Base-by-base conservation (phyloP, 2,329 filamentous ascomycete genomes). In the Paramyrothecium sp. region DNA sequence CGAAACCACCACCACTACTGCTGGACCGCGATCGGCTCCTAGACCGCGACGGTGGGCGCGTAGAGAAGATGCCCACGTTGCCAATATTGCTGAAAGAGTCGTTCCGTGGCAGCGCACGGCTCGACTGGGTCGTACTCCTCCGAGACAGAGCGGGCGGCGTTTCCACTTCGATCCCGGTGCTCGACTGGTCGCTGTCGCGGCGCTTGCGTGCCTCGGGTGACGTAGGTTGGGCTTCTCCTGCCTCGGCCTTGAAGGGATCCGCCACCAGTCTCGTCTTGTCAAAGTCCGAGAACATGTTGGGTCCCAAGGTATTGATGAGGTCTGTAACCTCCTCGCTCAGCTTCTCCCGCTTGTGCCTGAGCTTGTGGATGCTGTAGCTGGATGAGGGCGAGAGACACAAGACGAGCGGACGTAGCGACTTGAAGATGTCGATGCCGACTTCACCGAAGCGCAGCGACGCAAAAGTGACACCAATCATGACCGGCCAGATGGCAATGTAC, bases 361-460 rank as follows among this genome's bases (percentile, higher is more conserved):
- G 83, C 65, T 89, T 89, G 61, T 91, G 85, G 52, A 99, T 85
- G 57, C 89, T 91, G 76, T 93, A 96, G 71, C 87, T 89, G 2
- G 91, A 94, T 4, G 87, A 87, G 2, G 95, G 95, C 66, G 90
- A 89, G 67, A 98, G 82, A 62, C 91, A 95, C 34, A 97, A 81
- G 50, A 96, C 80, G 11, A 99, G 84, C 7, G 95, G 95, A 11
- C 92, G 86, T 17, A 99, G 83, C 0, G 94, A 98, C 75, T 98
- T 99, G 77, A 95, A 80, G 56, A 99, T 97, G 70, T 99, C 95
- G 92, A 99, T 97, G 54, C 94, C 95, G n/a, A 96, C 89, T 76
- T 99, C 95, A 51, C 95, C 95, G 63, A 98, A 96, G 12, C 95
- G 89, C 54, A 99, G 86, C 7, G 95, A 92, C 4, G 92, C 93